These are phyloP conservation scores for Hirschfeldia incana DNA, from an alignment of 345 rosid species.

Conservation along the genomic window DNA sequence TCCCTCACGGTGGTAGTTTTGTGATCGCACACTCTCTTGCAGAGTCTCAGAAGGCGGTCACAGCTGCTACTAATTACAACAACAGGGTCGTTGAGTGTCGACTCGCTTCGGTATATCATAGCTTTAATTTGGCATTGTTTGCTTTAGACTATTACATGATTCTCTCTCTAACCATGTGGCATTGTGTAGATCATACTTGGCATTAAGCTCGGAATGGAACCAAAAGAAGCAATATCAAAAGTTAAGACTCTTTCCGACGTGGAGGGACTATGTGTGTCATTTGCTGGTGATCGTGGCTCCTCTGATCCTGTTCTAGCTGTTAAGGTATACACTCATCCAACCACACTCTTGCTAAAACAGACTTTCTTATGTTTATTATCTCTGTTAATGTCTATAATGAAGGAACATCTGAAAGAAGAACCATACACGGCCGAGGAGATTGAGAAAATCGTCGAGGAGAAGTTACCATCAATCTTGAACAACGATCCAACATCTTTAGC, in stretches of 20 bases:
- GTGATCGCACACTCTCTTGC: slow-evolving; percentile 94
- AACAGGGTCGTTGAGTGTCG: slow-evolving; percentile 98
- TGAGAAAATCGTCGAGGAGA: slow-evolving; percentile 55
- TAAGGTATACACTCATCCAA: slow-evolving; percentile 54
- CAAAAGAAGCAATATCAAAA: slow-evolving; percentile 63
- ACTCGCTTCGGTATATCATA: slow-evolving; percentile 70
- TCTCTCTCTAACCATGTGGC: slow-evolving; percentile 19
- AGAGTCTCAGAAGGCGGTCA: slow-evolving; percentile 94
- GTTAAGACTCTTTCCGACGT: slow-evolving; percentile 93
- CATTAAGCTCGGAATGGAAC: slow-evolving; percentile 83
- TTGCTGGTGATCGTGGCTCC: slow-evolving; percentile 54
- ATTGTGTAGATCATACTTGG: slow-evolving; percentile 74
- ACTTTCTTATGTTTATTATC: background rate
- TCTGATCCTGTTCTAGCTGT: slow-evolving; percentile 86
- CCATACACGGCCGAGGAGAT: slow-evolving; percentile 80
- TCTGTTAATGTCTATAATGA: slow-evolving; percentile 16
- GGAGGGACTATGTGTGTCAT: slow-evolving; percentile 79
- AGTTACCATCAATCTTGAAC: slow-evolving; percentile 60
- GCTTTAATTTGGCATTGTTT: background rate
- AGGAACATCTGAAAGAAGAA: slow-evolving; percentile 80
- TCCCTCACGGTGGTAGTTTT: slow-evolving; percentile 94
- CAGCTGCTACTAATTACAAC: slow-evolving; percentile 94
- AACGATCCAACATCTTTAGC: slow-evolving; percentile 70
- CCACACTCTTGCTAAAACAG: slow-evolving; percentile 7
- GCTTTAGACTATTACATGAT: slow-evolving; percentile 1